Evolutionary conservation across 2,329 filamentous ascomycete species (phyloP).

Genomic region (Curvularia sp.): DNA sequence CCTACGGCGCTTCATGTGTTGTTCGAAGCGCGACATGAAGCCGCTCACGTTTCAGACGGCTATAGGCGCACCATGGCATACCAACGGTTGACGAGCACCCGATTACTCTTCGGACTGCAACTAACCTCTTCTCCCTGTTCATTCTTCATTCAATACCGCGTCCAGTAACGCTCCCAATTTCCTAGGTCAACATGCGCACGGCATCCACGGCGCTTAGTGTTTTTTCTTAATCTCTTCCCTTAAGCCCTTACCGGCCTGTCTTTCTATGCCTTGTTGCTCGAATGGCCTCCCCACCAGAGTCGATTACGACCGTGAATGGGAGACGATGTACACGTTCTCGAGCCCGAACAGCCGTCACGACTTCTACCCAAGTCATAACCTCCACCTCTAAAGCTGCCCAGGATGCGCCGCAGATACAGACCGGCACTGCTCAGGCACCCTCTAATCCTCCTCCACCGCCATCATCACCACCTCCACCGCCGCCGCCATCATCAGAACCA

Average conservation of each 20-base stretch:
- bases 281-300: constrained; percentile 50
- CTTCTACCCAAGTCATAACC: constrained; percentile 30
- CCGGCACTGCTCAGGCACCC: constrained; percentile 26
- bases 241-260: constrained; percentile 40
- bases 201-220: constrained; percentile 43
- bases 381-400: constrained; percentile 26
- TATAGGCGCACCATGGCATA: constrained; percentile 44
- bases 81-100: constrained; percentile 47
- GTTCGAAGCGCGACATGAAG: constrained; percentile 48
- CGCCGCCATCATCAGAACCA: constrained; percentile 14
- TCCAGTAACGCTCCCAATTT: constrained; percentile 36
- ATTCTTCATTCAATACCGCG: constrained; percentile 32
- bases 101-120: constrained; percentile 35
- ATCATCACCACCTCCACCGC: constrained; percentile 20
- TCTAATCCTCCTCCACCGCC: constrained; percentile 25
- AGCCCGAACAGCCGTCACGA: constrained; percentile 41
- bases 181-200: constrained; percentile 49
- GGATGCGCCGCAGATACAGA: constrained; percentile 32
- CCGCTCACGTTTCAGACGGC: constrained; percentile 46
- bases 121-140: constrained; percentile 34
- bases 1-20: constrained; percentile 49
- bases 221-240: constrained; percentile 37
- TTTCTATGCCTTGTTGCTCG: constrained; percentile 45
- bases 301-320: constrained; percentile 50
- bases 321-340: constrained; percentile 51